Base-by-base conservation (phyloP, 345 rosid genomes). In the Schrenkiella parvula region DNA sequence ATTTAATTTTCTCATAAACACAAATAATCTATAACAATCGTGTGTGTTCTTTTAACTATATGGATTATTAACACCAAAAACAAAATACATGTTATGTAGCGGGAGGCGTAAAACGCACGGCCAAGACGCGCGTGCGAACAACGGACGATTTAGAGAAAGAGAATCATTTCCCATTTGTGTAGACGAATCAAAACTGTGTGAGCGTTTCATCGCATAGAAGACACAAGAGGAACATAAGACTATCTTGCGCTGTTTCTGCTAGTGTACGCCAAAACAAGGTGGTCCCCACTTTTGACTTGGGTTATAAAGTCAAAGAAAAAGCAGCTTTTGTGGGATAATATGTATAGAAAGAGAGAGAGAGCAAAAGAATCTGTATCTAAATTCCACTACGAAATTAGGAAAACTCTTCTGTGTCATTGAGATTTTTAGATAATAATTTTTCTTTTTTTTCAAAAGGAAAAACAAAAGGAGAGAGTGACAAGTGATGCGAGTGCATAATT, bases 231-330 rank as follows among this genome's bases (percentile, higher is more conserved):
- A 58, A 31, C 17, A 37, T 17, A 48, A 19, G 19, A 72, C 70
- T 72, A 72, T 21, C 15, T 2, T 72, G 22, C 70, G 56, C 76
- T 3, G 8, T 6, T 52, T 32, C 18, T 46, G 41, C 71, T 73
- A 73, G 1, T 21, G 42, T 73, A 21, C 66, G 22, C 62, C 5
- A 5, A 21, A 51, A 61, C 21, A 59, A 50, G 14, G 48, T 52
- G 79, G 68, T 34, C 81, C 81, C 86, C 74, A 68, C 67, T 32
- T 88, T 88, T 87, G 92, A 86, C 95, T 79, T 78, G 4, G 59
- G 57, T 46, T 4, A 1, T 67, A 73, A 83, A 85, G 92, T 90
- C 97, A 90, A 87, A 73, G 82, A 47, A 73, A 85, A 82, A 83
- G 80, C 34, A 66, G 8, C 53, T 74, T 56, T 48, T 47, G 54